Evolutionary conservation across 2,329 filamentous ascomycete genomes (phyloP).

Genomic region (Fusarium armeniacum): DNA sequence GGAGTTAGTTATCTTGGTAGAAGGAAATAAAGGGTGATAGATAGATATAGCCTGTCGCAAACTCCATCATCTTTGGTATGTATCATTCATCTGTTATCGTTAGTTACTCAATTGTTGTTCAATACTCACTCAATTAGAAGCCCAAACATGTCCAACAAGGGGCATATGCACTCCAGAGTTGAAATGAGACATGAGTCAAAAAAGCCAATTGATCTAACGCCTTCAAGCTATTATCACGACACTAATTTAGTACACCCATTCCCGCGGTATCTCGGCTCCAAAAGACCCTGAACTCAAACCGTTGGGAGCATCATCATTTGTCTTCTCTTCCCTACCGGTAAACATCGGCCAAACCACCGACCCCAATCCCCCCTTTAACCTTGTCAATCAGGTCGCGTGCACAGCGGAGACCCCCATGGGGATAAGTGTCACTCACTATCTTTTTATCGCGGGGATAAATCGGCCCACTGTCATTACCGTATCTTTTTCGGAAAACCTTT

Average conservation of each 20-base stretch:
- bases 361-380: constrained; percentile 29
- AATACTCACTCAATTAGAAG: not conserved
- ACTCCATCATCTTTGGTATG: no score
- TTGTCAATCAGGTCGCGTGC: constrained; percentile 20
- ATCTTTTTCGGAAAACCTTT: not conserved
- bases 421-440: constrained; percentile 12
- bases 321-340: constrained; percentile 6
- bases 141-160: no score
- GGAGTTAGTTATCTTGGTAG: not conserved
- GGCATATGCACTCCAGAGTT: not conserved
- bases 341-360: constrained; percentile 51
- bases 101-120: not conserved
- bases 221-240: not conserved
- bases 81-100: not conserved
- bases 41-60: not conserved
- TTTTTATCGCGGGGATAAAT: constrained; percentile 26
- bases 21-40: not conserved
- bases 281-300: constrained; percentile 8
- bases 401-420: constrained; percentile 28
- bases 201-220: constrained; percentile 1
- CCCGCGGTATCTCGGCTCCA: constrained; percentile 3
- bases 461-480: constrained; percentile 24
- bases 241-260: constrained; percentile 4
- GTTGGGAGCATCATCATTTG: not conserved
- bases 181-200: not conserved